Conservation (phyloP, 2,329 filamentous ascomycete genomes). For the Beauveria medogensis region DNA sequence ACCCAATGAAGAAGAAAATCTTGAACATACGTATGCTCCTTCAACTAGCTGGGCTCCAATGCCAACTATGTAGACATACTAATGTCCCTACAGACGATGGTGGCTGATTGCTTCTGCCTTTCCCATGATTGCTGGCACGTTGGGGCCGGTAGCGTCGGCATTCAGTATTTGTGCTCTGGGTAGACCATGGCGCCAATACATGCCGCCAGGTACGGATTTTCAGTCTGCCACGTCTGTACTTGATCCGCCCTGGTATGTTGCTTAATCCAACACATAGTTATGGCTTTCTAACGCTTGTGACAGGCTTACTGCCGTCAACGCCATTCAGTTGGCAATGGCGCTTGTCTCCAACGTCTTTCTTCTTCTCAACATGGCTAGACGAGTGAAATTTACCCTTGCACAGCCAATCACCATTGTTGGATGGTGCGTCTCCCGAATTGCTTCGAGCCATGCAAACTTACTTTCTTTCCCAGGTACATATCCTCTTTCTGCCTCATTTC, state of each 20-base stretch:
- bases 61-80: background rate
- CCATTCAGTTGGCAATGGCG: conserved; percentile 66
- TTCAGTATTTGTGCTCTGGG: conserved; percentile 84
- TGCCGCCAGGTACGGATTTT: conserved; percentile 37
- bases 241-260: conserved; percentile 61
- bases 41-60: too few species aligned
- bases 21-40: background rate
- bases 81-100: conserved; percentile 40
- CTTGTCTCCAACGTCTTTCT: conserved; percentile 73
- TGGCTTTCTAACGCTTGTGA: background rate
- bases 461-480: conserved; percentile 34
- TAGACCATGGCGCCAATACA: conserved; percentile 62
- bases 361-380: conserved; percentile 76
- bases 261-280: background rate
- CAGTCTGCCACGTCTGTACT: conserved; percentile 43
- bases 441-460: conserved; percentile 22
- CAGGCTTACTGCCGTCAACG: conserved; percentile 68
- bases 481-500: conserved; percentile 58
- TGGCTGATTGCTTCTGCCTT: conserved; percentile 59
- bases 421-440: conserved; percentile 55
- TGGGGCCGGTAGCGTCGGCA: conserved; percentile 79
- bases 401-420: conserved; percentile 75
- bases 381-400: conserved; percentile 72
- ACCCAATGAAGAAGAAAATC: conserved; percentile 3
- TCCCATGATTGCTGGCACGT: conserved; percentile 73